Conservation (phyloP, 2,329 filamentous ascomycete genomes). For the Massarina eburnea region DNA sequence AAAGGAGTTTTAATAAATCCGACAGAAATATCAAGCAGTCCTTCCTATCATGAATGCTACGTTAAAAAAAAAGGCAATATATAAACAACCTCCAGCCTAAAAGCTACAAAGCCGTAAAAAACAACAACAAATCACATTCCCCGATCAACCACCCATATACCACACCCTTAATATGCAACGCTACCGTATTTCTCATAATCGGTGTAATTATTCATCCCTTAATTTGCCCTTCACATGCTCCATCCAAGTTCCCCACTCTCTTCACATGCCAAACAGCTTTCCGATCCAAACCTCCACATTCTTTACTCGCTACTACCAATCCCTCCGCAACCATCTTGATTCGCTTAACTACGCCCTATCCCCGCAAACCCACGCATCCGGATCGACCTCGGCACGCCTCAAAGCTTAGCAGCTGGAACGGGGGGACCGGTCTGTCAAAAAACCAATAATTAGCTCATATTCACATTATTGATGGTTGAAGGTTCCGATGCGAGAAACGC, state of each 20-base stretch:
- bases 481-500: not conserved
- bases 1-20: too few relatives aligned
- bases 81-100: too few relatives aligned
- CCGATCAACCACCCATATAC: too few relatives aligned
- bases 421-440: conserved; percentile 15
- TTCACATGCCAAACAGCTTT: not conserved
- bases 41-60: too few relatives aligned
- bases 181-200: too few relatives aligned
- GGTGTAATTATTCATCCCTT: too few relatives aligned
- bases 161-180: too few relatives aligned
- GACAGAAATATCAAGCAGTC: too few relatives aligned
- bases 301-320: not conserved
- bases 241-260: not conserved
- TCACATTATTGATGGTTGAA: conserved; percentile 4
- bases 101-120: too few relatives aligned
- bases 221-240: too few relatives aligned
- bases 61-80: too few relatives aligned
- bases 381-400: conserved; percentile 8
- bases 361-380: not conserved
- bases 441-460: conserved; percentile 8
- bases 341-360: not conserved
- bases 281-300: not conserved
- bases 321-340: not conserved
- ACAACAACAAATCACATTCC: too few relatives aligned
- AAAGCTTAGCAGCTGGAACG: conserved; percentile 22